Percentiles rank a stretch among this genome's conserved stretches.
phyloP scores from a whole-genome alignment of 2,329 filamentous ascomycete genomes.

The Alternaria novae-zelandiae region DNA sequence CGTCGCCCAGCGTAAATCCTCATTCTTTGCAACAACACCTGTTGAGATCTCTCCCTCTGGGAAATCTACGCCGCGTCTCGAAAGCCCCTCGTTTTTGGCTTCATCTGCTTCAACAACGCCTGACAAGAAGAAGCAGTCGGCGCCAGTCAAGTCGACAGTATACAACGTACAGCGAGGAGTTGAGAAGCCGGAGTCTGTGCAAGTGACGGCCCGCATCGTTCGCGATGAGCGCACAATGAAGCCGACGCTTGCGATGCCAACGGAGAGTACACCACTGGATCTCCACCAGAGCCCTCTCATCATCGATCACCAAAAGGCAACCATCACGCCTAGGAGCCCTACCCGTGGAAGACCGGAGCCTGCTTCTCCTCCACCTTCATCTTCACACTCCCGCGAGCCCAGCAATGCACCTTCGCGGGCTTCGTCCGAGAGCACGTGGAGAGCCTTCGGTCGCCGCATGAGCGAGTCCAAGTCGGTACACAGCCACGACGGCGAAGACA shows the following conservation, averaged over 20 bases:
- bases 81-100: slow-evolving; percentile 36
- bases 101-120: slow-evolving; percentile 36
- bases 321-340: slow-evolving; percentile 30
- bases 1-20: slow-evolving; percentile 48
- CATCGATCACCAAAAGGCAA: slow-evolving; percentile 66
- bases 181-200: slow-evolving; percentile 74
- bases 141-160: slow-evolving; percentile 37
- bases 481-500: slow-evolving; percentile 49
- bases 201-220: slow-evolving; percentile 84
- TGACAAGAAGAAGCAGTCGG: slow-evolving; percentile 33
- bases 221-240: slow-evolving; percentile 61
- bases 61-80: slow-evolving; percentile 36
- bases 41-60: slow-evolving; percentile 35
- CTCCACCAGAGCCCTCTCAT: slow-evolving; percentile 64
- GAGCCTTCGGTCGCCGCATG: slow-evolving; percentile 44
- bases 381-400: slow-evolving; percentile 41
- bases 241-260: slow-evolving; percentile 44
- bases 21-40: slow-evolving; percentile 46
- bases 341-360: slow-evolving; percentile 40
- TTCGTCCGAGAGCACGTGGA: slow-evolving; percentile 51
- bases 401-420: slow-evolving; percentile 40
- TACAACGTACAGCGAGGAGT: slow-evolving; percentile 51
- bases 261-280: slow-evolving; percentile 61
- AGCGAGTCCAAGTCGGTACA: slow-evolving; percentile 45
- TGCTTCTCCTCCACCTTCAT: slow-evolving; percentile 39